These are phyloP conservation scores for Dothistroma pini DNA, from an alignment of 2,329 filamentous ascomycete species.

Conservation along the genomic window DNA sequence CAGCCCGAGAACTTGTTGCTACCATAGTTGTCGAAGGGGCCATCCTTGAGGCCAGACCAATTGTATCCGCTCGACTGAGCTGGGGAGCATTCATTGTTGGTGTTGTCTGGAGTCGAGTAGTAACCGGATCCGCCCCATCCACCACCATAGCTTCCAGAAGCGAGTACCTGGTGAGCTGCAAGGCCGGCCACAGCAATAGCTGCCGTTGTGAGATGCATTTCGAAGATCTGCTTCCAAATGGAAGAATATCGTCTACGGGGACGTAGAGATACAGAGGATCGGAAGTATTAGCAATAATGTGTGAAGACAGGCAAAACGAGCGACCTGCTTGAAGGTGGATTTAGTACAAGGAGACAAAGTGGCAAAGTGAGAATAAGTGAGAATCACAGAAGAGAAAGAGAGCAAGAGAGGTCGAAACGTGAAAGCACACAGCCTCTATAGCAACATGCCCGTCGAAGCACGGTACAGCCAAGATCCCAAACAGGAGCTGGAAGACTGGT, in stretches of 20 bases:
- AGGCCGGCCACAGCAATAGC: conserved; percentile 17
- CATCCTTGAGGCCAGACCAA: conserved; percentile 62
- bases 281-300: conserved; percentile 23
- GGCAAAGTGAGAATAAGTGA: conserved; percentile 19
- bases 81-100: conserved; percentile 71
- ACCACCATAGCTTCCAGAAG: conserved; percentile 26
- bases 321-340: conserved; percentile 39
- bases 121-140: conserved; percentile 48
- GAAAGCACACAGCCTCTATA: conserved; percentile 6
- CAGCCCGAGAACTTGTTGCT: conserved; percentile 74
- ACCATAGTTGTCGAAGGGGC: conserved; percentile 62
- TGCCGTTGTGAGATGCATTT: conserved; percentile 18
- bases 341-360: conserved; percentile 6
- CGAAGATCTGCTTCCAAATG: conserved; percentile 1
- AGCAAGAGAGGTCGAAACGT: conserved; percentile 1
- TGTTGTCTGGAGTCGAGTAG: conserved; percentile 68
- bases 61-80: conserved; percentile 67
- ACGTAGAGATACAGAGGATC: conserved; percentile 12
- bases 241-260: conserved; percentile 10
- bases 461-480: conserved; percentile 1
- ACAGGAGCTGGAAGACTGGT: conserved; percentile 6
- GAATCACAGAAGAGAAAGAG: conserved; percentile 32
- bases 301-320: conserved; percentile 41
- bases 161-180: conserved; percentile 47
- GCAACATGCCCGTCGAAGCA: not conserved